Percentiles rank a stretch among this genome's conserved stretches.
These are phyloP conservation scores for Cymbidium sinense DNA, from an alignment of 106 monocot genomes.

Conservation along the genomic window DNA sequence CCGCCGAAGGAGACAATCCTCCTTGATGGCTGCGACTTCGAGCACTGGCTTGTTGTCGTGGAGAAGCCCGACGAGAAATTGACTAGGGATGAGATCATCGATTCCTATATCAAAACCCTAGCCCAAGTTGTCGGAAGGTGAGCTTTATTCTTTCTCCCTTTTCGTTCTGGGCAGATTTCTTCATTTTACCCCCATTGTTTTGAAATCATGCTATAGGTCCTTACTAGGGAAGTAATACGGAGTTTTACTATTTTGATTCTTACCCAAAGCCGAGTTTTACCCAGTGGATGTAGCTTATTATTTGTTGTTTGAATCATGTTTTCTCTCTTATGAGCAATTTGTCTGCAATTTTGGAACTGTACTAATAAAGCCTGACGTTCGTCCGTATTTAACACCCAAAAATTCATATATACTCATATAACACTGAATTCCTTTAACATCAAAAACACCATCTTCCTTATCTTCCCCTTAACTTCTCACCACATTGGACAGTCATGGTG, in stretches of 20 bases:
- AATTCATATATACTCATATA: too few species aligned
- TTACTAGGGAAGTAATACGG: not conserved
- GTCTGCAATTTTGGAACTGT: too few species aligned
- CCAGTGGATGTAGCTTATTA: not conserved
- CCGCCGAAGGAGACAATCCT: conserved; percentile 96
- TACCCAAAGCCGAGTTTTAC: not conserved
- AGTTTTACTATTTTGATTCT: not conserved
- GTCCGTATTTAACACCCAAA: too few species aligned
- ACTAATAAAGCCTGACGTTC: too few species aligned
- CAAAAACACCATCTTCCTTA: too few species aligned
- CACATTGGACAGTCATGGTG: too few species aligned
- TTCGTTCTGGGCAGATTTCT: not conserved
- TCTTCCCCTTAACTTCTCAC: too few species aligned
- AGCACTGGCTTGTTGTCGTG: conserved; percentile 92
- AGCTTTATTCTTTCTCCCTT: not conserved
- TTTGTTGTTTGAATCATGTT: too few species aligned
- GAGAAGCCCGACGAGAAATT: conserved; percentile 62
- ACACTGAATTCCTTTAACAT: too few species aligned
- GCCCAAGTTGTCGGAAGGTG: conserved; percentile 79
- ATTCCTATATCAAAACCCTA: conserved; percentile 78
- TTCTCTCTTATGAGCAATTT: too few species aligned
- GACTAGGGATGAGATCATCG: conserved; percentile 80
- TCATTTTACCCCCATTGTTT: not conserved
- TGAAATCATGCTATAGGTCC: not conserved
- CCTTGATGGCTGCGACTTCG: conserved; percentile 93